Base-by-base conservation (phyloP, 257 asterid genomes). In the Nemophila menziesii region DNA sequence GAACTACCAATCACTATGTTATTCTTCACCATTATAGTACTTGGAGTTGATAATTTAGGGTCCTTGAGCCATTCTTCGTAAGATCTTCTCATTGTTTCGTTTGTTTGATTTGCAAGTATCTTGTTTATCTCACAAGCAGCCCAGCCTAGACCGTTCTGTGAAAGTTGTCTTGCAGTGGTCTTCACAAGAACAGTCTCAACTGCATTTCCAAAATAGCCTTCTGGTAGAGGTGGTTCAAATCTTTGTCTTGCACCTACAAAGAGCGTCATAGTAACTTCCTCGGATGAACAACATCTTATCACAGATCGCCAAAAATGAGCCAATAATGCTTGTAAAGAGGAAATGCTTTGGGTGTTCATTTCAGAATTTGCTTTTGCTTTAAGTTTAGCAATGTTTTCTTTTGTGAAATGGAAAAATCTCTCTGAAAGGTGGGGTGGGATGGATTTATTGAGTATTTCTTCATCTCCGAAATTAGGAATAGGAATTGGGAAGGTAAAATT, bases 191-290 rank as follows among this genome's bases (percentile, higher is more conserved):
- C 57, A 2, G 44, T 16, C 4, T 64, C 39, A 34, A 62, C 22
- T 4, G 79, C 77, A 21, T 73, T 73, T 0, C 80, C 80, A 29
- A 74, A 77, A 51, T 73, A 73, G 4, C 57, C 79, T 14, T 70
- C 64, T 0, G 58, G 63, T 0, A 77, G 67, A 5, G 77, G 77
- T 7, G 79, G 71, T 16, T n/a, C n/a, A n/a, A n/a, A n/a, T n/a
- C n/a, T n/a, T n/a, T n/a, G n/a, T n/a, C n/a, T n/a, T n/a, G n/a
- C 37, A 16, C 38, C 64, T 0, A 33, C 80, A 40, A 23, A 46
- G 58, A 73, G 19, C 15, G 8, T 46, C 4, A 78, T 46, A 17
- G 21, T 16, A 1, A 62, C 48, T 20, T 61, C 60, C 5, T 24
- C 27, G 2, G 27, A 8, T 1, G 39, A 33, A 12, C 65, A 63